Base-by-base conservation (phyloP, 2,329 filamentous ascomycete species). In the Fusarium sp. region DNA sequence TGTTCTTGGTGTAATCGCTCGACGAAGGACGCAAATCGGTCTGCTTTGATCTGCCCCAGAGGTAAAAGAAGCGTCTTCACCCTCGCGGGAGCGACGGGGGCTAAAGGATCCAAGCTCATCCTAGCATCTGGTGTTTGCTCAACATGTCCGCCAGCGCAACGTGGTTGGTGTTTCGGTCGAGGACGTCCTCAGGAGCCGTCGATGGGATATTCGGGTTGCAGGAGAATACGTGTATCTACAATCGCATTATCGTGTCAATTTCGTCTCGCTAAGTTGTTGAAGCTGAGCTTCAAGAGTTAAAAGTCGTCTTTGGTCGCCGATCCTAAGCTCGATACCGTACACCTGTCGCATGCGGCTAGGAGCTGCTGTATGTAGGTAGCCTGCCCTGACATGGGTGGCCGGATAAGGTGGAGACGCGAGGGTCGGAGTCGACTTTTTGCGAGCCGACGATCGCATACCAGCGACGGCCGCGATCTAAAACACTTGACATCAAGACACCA, bases 41-140 rank as follows among this genome's bases (percentile, higher is more conserved):
- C 90, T 65, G 91, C 89, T 78, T 91, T 94, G 79, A 98, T 96
- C 77, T 89, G 91, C 54, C 95, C 95, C 71, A 97, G 86, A 56
- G 96, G 96, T 65, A 98, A 84, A 62, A 97, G 88, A 73, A 98
- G 88, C 67, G 92, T 93, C 83, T 93, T 92, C 77, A 98, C 89
- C 86, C 93, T 92, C 83, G 94, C 95, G 78, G 94, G 94, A 81
- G 94, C 92, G 84, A 94, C 90, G 81, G 95, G 94, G 79, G 94
- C 92, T 80, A 97, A 89, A 80, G 93, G 91, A 85, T 98, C 95
- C 82, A 92, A 87, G 83, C 88, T 91, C 94, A 97, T 97, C 78
- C 82, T 91, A 85, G 80, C 82, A 85, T 83, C 77, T 78, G 80
- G 62, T 72, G 70, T 67, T 66, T 68, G 57, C 68, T 76, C 74